phyloP scores from a whole-genome alignment of 495 filamentous ascomycete species.

The Penicillium alfredii region DNA sequence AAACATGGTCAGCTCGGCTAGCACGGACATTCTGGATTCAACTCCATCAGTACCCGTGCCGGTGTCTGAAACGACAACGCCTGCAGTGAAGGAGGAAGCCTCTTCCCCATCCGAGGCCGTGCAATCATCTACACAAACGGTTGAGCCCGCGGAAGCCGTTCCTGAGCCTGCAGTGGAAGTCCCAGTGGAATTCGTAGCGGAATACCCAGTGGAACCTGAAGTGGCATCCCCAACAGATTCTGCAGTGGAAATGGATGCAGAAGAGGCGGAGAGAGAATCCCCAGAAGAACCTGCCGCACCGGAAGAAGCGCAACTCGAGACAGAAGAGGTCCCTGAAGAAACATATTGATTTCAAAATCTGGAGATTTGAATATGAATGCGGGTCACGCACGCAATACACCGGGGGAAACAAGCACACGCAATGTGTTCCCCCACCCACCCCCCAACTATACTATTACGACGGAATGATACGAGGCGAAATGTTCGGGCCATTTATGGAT shows the following conservation, averaged over 20 bases:
- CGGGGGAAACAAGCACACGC: slow-evolving; percentile 1
- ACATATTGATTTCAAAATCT: neutral
- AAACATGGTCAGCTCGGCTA: neutral
- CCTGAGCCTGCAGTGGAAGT: neutral
- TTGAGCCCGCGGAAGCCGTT: neutral
- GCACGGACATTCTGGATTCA: neutral
- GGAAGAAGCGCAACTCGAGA: neutral
- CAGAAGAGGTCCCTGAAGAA: too few species aligned
- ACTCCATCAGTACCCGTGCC: neutral
- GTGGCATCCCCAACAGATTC: neutral
- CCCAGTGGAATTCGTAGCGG: too few species aligned
- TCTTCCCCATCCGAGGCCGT: too few species aligned
- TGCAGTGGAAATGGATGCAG: neutral
- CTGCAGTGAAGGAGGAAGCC: neutral
- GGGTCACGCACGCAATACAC: neutral
- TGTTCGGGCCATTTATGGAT: slow-evolving; percentile 1
- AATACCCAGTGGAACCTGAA: too few species aligned
- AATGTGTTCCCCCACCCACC: too few species aligned
- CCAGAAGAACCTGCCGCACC: neutral
- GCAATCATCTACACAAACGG: too few species aligned
- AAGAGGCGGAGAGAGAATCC: neutral
- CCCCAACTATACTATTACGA: slow-evolving; percentile 13
- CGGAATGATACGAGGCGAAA: slow-evolving; percentile 20
- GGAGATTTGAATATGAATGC: too few species aligned
- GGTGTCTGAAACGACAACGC: neutral